Evolutionary conservation across 1,284 basidiomycete species (phyloP), one percentile per base, ranked within the genome.

Genomic region (Puccinia polysora): DNA sequence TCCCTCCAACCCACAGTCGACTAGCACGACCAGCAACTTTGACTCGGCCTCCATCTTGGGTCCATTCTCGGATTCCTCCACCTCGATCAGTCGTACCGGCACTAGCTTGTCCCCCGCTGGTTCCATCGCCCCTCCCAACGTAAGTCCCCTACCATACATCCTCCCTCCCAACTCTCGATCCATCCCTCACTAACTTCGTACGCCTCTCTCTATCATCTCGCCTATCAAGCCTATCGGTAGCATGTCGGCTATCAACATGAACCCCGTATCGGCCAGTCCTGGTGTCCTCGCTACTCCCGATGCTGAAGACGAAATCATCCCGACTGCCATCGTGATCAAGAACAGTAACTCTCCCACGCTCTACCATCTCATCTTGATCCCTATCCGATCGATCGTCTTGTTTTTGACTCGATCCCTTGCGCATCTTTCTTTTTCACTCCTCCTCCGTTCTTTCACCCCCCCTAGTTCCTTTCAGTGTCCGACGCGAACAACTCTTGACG

Each of bases 251-350:
- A 55, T 53, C 38, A 65, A 49, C 45, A 45, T 47, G 28, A 64
- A 50, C 45, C 32, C 18, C 38, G 30, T 38, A 34, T 38, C 63
- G 3, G 49, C 15, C 36, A 65, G 49, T 34, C 64, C 58, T n/a
- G n/a, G n/a, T n/a, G 43, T 2, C 23, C 38, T 36, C 28, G 18
- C 59, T 18, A 40, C 34, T 2, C 59, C 59, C 36, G 82, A 80
- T 71, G 75, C 79, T 55, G 91, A 92, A 76, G 93, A 97, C 80
- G 94, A 97, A 80, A 86, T 97, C 80, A 98, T 98, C 81, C 95
- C 95, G 67, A 98, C 95, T 18, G 95, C 96, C 69, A 97, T 99
- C 78, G 95, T 99, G 78, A 96, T 99, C 82, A 99, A 99, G 67
- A 74, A 53, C 20, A 59, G 63, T 40, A 59, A 68, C 15, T 52